phyloP scores from a whole-genome alignment of 2,329 filamentous ascomycete species.

The Sarocladium oryzae region DNA sequence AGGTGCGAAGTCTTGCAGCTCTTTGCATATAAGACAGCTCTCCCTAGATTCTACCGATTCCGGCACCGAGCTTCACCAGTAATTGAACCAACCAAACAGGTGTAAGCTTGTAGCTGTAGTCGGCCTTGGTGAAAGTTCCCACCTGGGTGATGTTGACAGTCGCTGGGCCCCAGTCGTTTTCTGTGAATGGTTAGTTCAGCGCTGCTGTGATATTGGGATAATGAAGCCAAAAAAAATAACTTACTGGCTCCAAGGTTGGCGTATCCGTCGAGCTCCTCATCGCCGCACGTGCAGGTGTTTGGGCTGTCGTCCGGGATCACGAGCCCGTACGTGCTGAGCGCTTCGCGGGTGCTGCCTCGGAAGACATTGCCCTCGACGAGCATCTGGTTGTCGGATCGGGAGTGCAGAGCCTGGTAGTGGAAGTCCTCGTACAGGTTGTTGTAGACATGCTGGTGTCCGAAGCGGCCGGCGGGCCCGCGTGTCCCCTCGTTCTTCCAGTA shows the following conservation, averaged over 20 bases:
- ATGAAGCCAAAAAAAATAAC: slow-evolving; percentile 15
- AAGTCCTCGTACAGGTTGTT: slow-evolving; percentile 43
- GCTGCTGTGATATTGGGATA: not conserved
- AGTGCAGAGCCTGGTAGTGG: slow-evolving; percentile 41
- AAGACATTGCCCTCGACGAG: slow-evolving; percentile 44
- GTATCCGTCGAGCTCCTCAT: slow-evolving; percentile 47
- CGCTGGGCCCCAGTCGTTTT: slow-evolving; percentile 41
- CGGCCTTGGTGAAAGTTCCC: slow-evolving; percentile 41
- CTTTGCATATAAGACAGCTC: too few relatives aligned
- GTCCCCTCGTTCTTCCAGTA: slow-evolving; percentile 39
- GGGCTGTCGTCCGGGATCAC: slow-evolving; percentile 50
- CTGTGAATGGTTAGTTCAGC: slow-evolving; percentile 20
- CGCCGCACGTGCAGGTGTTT: slow-evolving; percentile 45
- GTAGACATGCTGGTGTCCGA: slow-evolving; percentile 43
- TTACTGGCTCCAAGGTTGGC: slow-evolving; percentile 46
- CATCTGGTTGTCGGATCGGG: slow-evolving; percentile 41
- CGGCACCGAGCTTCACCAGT: slow-evolving; percentile 36
- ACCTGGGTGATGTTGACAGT: slow-evolving; percentile 45
- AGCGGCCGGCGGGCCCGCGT: slow-evolving; percentile 40
- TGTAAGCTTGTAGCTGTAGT: slow-evolving; percentile 43
- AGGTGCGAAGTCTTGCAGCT: too few relatives aligned
- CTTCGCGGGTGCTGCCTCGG: slow-evolving; percentile 38
- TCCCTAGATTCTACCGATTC: slow-evolving; percentile 35
- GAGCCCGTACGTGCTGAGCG: slow-evolving; percentile 46
- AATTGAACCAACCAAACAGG: slow-evolving; percentile 34